Percentiles rank a stretch among this genome's conserved stretches.
Evolutionary conservation across 129 eudicot species (phyloP).

Genomic region (Silybum marianum): DNA sequence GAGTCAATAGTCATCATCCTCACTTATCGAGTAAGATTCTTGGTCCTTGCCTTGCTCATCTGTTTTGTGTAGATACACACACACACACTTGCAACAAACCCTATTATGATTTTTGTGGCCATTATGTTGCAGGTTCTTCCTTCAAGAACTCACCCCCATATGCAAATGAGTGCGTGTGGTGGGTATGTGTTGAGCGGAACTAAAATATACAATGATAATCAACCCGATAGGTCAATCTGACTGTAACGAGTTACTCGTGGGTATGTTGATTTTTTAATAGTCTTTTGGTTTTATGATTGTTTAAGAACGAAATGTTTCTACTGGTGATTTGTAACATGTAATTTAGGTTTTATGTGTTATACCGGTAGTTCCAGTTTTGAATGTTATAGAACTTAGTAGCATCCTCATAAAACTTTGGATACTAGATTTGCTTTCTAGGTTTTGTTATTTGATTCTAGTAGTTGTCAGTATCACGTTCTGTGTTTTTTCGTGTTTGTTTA

Average conservation of each 20-base stretch:
- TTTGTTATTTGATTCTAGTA: neutral
- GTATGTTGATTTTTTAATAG: neutral
- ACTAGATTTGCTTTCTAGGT: conserved; percentile 16
- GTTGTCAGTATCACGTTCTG: neutral
- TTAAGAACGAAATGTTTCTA: neutral
- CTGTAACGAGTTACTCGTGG: neutral
- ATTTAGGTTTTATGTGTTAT: conserved; percentile 8
- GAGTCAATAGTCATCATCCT: no score
- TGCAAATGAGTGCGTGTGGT: conserved; percentile 95
- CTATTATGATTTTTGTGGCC: neutral
- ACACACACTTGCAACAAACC: neutral
- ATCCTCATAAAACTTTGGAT: conserved; percentile 12
- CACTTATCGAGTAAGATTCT: no score
- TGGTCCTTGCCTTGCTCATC: neutral
- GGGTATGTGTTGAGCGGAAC: conserved; percentile 88
- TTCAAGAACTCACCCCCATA: conserved; percentile 94
- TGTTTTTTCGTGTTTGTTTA: neutral
- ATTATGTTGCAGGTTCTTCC: conserved; percentile 76
- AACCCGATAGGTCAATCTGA: conserved; percentile 25
- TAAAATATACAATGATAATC: conserved; percentile 42
- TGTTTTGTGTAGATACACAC: neutral
- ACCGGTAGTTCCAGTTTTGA: conserved; percentile 19
- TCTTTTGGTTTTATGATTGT: neutral
- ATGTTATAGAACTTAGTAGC: neutral
- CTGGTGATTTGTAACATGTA: neutral